Conservation (phyloP, 2,329 filamentous ascomycete species). For the Periconia sp. region DNA sequence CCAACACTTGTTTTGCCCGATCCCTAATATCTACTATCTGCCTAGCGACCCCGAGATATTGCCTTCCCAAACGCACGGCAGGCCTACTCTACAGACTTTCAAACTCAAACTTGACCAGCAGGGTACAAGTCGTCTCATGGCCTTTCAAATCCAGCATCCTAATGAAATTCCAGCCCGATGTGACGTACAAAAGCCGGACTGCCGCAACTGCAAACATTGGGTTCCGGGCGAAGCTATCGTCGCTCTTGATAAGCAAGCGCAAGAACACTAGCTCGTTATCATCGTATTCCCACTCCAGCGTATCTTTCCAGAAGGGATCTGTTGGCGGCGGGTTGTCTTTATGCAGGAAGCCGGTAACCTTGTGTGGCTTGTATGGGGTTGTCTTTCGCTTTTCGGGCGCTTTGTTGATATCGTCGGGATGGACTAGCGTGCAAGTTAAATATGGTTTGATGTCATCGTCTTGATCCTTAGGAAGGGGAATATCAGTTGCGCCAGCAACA, state of each 20-base stretch:
- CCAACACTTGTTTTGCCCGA: too few species aligned
- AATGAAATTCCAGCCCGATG: conserved; percentile 67
- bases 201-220: conserved; percentile 67
- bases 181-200: conserved; percentile 64
- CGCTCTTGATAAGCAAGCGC: conserved; percentile 70
- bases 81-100: conserved; percentile 22
- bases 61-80: background rate
- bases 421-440: conserved; percentile 68
- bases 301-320: conserved; percentile 71
- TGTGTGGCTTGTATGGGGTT: conserved; percentile 64
- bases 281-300: conserved; percentile 70
- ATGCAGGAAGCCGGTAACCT: conserved; percentile 61
- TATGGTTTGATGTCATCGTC: conserved; percentile 65
- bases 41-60: too few species aligned
- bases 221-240: conserved; percentile 67
- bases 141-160: conserved; percentile 70
- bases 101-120: conserved; percentile 68
- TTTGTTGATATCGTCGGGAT: conserved; percentile 59
- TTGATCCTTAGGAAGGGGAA: conserved; percentile 61
- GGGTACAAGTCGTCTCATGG: conserved; percentile 65
- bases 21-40: too few species aligned
- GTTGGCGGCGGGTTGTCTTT: conserved; percentile 64
- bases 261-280: conserved; percentile 71
- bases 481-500: conserved; percentile 66
- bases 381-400: conserved; percentile 68